Conservation (phyloP, 176 grass and related monocot species). For the Oryza nivara region DNA sequence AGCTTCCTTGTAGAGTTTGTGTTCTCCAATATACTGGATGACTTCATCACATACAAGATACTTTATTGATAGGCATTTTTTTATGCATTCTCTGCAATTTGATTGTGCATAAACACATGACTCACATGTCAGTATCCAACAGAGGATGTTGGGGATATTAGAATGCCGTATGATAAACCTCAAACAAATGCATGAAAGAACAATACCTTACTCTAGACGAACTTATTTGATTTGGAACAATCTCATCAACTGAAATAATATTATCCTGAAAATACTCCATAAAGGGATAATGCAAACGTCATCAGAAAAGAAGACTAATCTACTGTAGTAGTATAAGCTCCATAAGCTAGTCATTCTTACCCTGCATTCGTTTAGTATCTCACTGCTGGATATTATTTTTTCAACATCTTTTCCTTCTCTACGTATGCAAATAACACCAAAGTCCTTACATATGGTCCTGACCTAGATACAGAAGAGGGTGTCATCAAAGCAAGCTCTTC, state of each 20-base stretch:
- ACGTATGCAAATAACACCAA: slow-evolving; percentile 67
- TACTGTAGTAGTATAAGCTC: background rate
- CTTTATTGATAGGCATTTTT: slow-evolving; percentile 63
- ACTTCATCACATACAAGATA: slow-evolving; percentile 85
- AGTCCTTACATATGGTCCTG: slow-evolving; percentile 74
- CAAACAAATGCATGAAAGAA: background rate
- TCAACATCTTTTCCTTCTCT: slow-evolving; percentile 80
- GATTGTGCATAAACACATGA: background rate
- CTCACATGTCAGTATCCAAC: background rate
- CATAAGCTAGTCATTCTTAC: slow-evolving; percentile 38
- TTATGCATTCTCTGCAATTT: slow-evolving; percentile 61
- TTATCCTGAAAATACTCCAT: slow-evolving; percentile 58
- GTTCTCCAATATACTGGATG: slow-evolving; percentile 73
- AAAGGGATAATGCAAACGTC: background rate
- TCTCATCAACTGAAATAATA: slow-evolving; percentile 77
- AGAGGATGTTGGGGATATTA: background rate
- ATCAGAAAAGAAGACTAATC: slow-evolving; percentile 13
- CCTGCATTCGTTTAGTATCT: slow-evolving; percentile 62
- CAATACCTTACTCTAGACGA: slow-evolving; percentile 86
- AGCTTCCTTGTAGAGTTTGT: slow-evolving; percentile 53
- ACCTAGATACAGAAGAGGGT: slow-evolving; percentile 48
- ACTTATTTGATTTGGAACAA: slow-evolving; percentile 92
- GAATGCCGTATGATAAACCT: background rate
- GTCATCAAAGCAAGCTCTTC: background rate
- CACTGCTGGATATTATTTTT: slow-evolving; percentile 57